Conservation (phyloP, 176 grass and related monocot genomes). For the Luzula sylvatica region DNA sequence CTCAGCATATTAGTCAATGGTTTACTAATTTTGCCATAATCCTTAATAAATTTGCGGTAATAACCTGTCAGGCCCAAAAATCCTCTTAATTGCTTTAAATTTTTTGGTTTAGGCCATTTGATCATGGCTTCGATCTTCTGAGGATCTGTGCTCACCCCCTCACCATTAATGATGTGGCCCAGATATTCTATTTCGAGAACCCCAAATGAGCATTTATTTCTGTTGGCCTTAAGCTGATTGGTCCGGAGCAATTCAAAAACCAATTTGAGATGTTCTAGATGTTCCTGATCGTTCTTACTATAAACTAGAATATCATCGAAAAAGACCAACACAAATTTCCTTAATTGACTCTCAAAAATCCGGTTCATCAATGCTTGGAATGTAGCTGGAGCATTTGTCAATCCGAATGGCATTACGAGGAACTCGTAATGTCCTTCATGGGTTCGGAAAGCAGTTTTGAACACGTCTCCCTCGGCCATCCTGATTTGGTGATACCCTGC, state of each 20-base stretch:
- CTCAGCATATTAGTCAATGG: background rate
- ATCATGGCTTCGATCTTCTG: too few species aligned
- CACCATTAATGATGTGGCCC: background rate
- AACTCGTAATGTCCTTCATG: too few species aligned
- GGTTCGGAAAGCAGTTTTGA: background rate
- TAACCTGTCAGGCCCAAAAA: background rate
- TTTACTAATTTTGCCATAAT: background rate
- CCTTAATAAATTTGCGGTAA: too few species aligned
- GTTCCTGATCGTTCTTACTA: background rate
- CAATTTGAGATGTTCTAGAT: background rate
- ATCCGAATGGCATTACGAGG: background rate
- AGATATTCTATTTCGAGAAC: background rate
- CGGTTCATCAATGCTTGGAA: background rate
- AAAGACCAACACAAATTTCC: background rate
- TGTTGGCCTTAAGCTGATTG: background rate
- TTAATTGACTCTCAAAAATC: background rate
- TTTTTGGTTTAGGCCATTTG: too few species aligned
- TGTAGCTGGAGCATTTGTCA: background rate
- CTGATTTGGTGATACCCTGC: slow-evolving; percentile 14
- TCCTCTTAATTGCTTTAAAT: too few species aligned
- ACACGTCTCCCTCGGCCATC: background rate
- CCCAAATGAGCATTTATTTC: background rate
- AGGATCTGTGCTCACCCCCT: background rate
- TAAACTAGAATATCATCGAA: slow-evolving; percentile 9
- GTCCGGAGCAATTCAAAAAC: background rate